Evolutionary conservation across 768 basidiomycete genomes (phyloP), one percentile per base, ranked within the genome.

Genomic region (Crepidotus variabilis): DNA sequence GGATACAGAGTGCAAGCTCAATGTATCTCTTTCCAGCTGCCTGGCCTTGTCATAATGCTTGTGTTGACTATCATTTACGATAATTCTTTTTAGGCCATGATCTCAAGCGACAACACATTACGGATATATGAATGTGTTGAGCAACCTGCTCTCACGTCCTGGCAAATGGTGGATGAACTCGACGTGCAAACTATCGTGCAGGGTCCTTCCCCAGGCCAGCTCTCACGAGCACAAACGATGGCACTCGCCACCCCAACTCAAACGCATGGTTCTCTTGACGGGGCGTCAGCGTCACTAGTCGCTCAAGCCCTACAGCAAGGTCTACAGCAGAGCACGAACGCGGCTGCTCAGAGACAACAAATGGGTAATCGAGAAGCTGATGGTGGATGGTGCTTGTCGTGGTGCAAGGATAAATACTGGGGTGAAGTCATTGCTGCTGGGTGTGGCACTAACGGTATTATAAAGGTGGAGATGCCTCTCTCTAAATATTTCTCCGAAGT

Each of bases 341-440:
- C 58, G 5, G 52, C 69, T 59, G 50, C 65, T 61, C 50, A 62
- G 58, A 60, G 77, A 55, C 72, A 75, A 14, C 80, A 82, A 0
- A 58, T 74, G 21, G 87, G 84, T 0, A 86, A 83, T 61, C 78
- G 88, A 43, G 90, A 95, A 69, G 92, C 92, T 2, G 87, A 93
- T 54, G 93, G 93, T 2, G 95, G 91, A 1, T 98, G 94, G 94
- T 89, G 87, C 55, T 71, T 99, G 45, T 89, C 88, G 7, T 99
- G 95, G 94, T 98, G 95, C 71, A 92, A 93, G 66, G 97, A 98
- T 64, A 80, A 82, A 58, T 97, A 94, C 71, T 97, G 94, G 94
- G 96, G 96, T 1, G 91, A 94, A 66, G 66, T 96, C 18, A 76
- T 98, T 50, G 94, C 93, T 8, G 86, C 85, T 0, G 83, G 85